Conservation (phyloP, 768 basidiomycete species). For the Termitomyces sp. region DNA sequence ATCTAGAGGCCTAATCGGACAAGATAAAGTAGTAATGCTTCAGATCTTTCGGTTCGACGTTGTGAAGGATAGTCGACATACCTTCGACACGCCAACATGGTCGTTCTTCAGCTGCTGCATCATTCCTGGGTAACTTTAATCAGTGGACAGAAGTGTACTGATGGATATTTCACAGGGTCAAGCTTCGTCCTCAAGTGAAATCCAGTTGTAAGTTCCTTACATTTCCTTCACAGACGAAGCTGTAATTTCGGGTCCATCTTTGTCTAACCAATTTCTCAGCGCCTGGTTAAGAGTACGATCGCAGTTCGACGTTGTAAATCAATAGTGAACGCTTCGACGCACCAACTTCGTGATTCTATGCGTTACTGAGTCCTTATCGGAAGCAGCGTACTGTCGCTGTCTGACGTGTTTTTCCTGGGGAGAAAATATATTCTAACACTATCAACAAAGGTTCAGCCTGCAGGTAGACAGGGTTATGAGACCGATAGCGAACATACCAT, state of each 20-base stretch:
- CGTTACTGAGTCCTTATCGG: neutral
- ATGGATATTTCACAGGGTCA: neutral
- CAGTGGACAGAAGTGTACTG: neutral
- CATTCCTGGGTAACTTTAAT: neutral
- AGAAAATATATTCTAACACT: no score
- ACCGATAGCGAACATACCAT: neutral
- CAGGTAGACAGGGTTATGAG: no score
- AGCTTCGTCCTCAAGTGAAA: neutral
- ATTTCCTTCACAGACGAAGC: neutral
- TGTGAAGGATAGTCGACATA: neutral
- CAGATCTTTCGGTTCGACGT: neutral
- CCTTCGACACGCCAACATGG: neutral
- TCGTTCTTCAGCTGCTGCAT: neutral
- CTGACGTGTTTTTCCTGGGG: neutral
- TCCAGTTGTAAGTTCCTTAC: neutral
- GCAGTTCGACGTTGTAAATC: neutral
- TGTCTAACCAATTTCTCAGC: neutral
- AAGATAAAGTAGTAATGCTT: neutral
- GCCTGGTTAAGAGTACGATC: neutral
- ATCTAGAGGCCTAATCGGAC: neutral
- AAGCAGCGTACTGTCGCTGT: neutral
- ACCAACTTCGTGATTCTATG: neutral
- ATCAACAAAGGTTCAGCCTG: no score
- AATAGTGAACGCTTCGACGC: neutral
- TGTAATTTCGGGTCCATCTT: neutral